Evolutionary conservation across 2,329 filamentous ascomycete genomes (phyloP), one percentile per base, ranked within the genome.

Genomic region (Corynespora cassiicola): DNA sequence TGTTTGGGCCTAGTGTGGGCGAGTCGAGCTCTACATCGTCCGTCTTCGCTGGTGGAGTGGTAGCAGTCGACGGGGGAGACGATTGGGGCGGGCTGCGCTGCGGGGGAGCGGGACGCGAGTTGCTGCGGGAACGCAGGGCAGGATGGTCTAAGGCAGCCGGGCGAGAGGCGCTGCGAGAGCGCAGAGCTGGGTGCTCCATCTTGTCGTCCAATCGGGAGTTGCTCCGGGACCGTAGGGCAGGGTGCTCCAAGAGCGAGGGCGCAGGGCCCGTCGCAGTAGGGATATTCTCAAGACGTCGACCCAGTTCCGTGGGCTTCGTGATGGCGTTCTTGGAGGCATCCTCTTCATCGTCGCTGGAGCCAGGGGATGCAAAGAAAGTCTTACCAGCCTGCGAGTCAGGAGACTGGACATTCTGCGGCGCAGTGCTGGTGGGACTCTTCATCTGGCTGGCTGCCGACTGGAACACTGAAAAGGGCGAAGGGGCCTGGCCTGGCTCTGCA

Each of bases 1-100:
- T 72, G 11, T 75, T 75, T 0, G 87, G 85, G 2, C 87, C 87
- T 5, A 96, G 72, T 0, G 89, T 95, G 1, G 91, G 90, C 0
- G 90, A 95, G 56, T 95, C 89, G 14, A 72, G 36, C n/a, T 65
- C 67, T 6, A 42, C 38, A 21, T 55, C 58, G 15, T 56, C 49
- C 2, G 44, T 23, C 15, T 57, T 47, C n/a, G n/a, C n/a, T n/a
- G n/a, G n/a, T n/a, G n/a, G n/a, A 6, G 26, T 32, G 10, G 43
- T 38, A 11, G 39, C 6, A 11, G 50, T 46, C 37, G 54, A 31
- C 8, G 43, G 43, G 7, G 42, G 40, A 4, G 45, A 47, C 1
- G 17, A 25, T 12, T 29, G 39, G 30, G 37, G 20, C 23, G 19
- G 36, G 16, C 20, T 42, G 8, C 22, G 17, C 31, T 43, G 32